These are phyloP conservation scores for Sporisorium iseilematis-ciliati DNA, from an alignment of 1,284 basidiomycete species.

Conservation along the genomic window DNA sequence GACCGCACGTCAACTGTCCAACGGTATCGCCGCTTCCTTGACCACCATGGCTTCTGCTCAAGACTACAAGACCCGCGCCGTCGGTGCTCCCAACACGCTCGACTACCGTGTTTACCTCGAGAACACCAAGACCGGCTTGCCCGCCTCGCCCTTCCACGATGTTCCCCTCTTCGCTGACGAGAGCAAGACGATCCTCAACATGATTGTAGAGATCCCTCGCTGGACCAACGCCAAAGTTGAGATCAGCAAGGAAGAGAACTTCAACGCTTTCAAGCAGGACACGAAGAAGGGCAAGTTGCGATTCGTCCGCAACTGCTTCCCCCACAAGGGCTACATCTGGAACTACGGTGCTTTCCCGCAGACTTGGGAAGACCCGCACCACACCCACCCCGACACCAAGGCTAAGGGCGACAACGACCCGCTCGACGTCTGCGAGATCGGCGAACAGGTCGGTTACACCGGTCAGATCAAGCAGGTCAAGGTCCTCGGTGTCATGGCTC, in stretches of 20 bases:
- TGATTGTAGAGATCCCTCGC: slow-evolving; percentile 84
- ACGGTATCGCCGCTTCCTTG: slow-evolving; percentile 16
- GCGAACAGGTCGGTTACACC: slow-evolving; percentile 96
- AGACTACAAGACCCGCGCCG: slow-evolving; percentile 79
- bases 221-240: slow-evolving; percentile 99
- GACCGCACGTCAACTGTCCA: slow-evolving; percentile 58
- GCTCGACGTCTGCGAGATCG: slow-evolving; percentile 99
- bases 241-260: slow-evolving; percentile 94
- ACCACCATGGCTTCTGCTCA: slow-evolving; percentile 54
- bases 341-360: slow-evolving; percentile 83
- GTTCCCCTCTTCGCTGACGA: slow-evolving; percentile 69
- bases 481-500: slow-evolving; percentile 99
- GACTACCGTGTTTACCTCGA: slow-evolving; percentile 96
- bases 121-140: slow-evolving; percentile 62
- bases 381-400: slow-evolving; percentile 94
- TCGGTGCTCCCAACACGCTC: slow-evolving; percentile 91
- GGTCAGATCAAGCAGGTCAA: slow-evolving; percentile 99
- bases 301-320: slow-evolving; percentile 99
- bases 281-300: slow-evolving; percentile 95
- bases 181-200: slow-evolving; percentile 75
- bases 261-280: slow-evolving; percentile 99
- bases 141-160: slow-evolving; percentile 69
- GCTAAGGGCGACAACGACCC: slow-evolving; percentile 99
- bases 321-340: slow-evolving; percentile 88
- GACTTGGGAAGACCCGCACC: slow-evolving; percentile 97